These are phyloP conservation scores for Megacollybia platyphylla DNA, from an alignment of 1,284 basidiomycete genomes.

Conservation along the genomic window DNA sequence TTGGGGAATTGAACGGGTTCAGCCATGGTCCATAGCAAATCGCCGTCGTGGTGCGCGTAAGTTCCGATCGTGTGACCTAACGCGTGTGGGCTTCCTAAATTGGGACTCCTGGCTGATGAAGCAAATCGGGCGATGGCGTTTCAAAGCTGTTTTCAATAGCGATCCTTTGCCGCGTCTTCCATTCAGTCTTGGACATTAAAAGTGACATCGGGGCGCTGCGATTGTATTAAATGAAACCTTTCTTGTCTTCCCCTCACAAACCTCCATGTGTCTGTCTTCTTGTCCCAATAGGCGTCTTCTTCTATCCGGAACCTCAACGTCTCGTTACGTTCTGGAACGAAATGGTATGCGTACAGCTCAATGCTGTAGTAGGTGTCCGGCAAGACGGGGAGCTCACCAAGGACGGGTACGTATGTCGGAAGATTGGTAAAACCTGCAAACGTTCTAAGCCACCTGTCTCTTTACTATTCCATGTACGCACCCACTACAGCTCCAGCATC, in stretches of 20 bases:
- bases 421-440: conserved; percentile 31
- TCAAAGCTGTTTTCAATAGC: no score
- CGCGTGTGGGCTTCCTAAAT: no score
- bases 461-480: conserved; percentile 9
- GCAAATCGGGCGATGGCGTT: no score
- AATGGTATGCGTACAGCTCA: conserved; percentile 36
- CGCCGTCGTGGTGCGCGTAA: no score
- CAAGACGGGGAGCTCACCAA: conserved; percentile 30
- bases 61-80: no score
- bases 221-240: conserved; percentile 27
- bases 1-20: neutral
- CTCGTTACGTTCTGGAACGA: conserved; percentile 34
- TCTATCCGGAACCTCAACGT: conserved; percentile 32
- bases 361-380: conserved; percentile 38
- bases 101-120: no score
- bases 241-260: conserved; percentile 40
- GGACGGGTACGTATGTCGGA: conserved; percentile 27
- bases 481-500: conserved; percentile 38
- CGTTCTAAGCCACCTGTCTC: neutral
- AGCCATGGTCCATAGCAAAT: no score
- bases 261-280: conserved; percentile 23
- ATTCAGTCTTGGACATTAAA: no score
- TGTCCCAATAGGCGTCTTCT: conserved; percentile 36
- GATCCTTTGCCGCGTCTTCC: no score
- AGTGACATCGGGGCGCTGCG: conserved; percentile 4